Base-by-base conservation (phyloP, 371 early-diverging fungal genomes). In the Mortierella sp. region DNA sequence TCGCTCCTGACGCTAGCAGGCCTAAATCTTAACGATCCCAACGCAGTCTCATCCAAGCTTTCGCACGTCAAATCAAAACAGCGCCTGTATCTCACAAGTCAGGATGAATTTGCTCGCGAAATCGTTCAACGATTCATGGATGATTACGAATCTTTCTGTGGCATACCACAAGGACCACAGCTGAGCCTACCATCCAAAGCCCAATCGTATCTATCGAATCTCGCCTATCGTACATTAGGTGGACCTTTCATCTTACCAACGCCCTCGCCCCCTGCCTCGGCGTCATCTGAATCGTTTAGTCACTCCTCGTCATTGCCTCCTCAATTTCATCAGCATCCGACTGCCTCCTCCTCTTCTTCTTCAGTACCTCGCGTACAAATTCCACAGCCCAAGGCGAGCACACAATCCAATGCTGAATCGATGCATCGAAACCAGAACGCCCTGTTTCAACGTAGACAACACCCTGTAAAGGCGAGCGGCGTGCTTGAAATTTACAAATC, bases 401-500 rank as follows among this genome's bases (percentile, higher is more conserved):
- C 11, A 8, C 58, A 52, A 5, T 37, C n/a, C 45, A 30, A 9
- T 3, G 22, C 5, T n/a, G 64, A 58, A 26, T 45, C 37, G 8
- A 26, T 14, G 0, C 28, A 28, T 49, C 64, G 35, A 37, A 9
- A 39, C 20, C 47, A 60, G 8, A 63, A 22, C 35, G 20, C 67
- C 16, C 9, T 51, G 3, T 59, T 51, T 52, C 77, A 67, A 35
- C 63, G 52, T 12, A 77, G 32, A 39, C 66, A 66, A 18, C 39
- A 58, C 40, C 12, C 43, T n/a, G 2, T 14, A n/a, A 47, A 51
- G 32, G 0, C 61, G 16, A 39, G 18, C 43, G 80, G 75, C 4
- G 69, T 80, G 16, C 63, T 80, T 18, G 75, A 71, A 39, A 65
- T 80, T 8, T 80, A 80, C 65, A 67, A 68, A 61, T 32, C 61